A percentile compares a stretch with the other conserved stretches of the same genome.
Evolutionary conservation across 805 yeast species (phyloP).

Genomic region (Kodamaea kakaduensis): DNA sequence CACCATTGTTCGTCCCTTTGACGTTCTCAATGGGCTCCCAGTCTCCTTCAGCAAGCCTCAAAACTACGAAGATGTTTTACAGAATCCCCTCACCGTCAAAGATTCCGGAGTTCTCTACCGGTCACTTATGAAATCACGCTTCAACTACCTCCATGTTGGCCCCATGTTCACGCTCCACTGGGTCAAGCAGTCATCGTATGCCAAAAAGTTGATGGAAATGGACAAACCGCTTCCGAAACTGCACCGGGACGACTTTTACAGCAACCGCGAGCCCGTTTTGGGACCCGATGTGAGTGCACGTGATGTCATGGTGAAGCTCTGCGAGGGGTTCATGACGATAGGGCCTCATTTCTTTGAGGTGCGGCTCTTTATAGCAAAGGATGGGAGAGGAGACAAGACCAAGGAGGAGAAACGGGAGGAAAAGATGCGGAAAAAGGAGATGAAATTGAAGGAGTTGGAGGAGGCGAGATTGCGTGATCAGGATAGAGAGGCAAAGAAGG

Average conservation of each 20-base stretch:
- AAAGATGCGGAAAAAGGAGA: slow-evolving; percentile 7
- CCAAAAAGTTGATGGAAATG: slow-evolving; percentile 39
- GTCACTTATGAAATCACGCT: slow-evolving; percentile 71
- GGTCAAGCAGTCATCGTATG: slow-evolving; percentile 64
- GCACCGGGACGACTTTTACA: slow-evolving; percentile 15
- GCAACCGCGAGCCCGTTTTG: slow-evolving; percentile 32
- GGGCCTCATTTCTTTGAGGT: slow-evolving; percentile 86
- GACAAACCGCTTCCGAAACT: slow-evolving; percentile 34
- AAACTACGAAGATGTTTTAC: slow-evolving; percentile 44
- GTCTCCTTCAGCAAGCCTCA: slow-evolving; percentile 64
- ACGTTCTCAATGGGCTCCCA: slow-evolving; percentile 62
- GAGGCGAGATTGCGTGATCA: slow-evolving; percentile 1
- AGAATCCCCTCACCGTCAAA: slow-evolving; percentile 62
- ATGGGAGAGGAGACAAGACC: slow-evolving; percentile 50
- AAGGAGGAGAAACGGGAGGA: slow-evolving; percentile 10
- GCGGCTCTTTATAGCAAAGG: slow-evolving; percentile 78
- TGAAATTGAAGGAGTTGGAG: slow-evolving; percentile 9
- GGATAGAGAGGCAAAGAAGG: slow-evolving; percentile 13
- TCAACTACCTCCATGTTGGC: slow-evolving; percentile 50
- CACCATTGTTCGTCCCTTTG: slow-evolving; percentile 56
- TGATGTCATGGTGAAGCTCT: slow-evolving; percentile 84
- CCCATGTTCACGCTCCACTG: slow-evolving; percentile 77
- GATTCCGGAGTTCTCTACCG: slow-evolving; percentile 71
- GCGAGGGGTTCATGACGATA: slow-evolving; percentile 65
- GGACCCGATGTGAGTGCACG: slow-evolving; percentile 51